These are phyloP conservation scores for Cardamine resedifolia DNA, from an alignment of 345 rosid species.

Conservation along the genomic window DNA sequence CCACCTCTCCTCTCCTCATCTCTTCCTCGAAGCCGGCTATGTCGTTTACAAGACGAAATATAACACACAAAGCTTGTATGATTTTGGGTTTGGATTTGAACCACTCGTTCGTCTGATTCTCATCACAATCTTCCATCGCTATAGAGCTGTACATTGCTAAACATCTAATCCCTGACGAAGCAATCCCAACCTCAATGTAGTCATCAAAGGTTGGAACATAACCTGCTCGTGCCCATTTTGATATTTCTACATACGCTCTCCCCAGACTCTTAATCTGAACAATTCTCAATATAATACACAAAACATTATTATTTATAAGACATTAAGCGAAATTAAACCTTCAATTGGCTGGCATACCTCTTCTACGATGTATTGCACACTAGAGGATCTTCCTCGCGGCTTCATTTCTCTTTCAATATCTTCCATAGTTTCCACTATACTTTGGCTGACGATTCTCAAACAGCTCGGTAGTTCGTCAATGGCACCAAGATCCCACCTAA, in stretches of 20 bases:
- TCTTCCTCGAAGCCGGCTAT: not conserved
- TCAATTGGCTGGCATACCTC: too few species aligned
- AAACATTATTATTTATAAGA: not conserved
- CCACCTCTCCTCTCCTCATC: not conserved
- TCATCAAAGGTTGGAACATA: not conserved
- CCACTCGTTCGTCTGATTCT: not conserved
- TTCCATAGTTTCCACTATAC: not conserved
- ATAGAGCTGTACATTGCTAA: not conserved
- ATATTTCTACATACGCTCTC: not conserved
- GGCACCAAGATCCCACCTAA: not conserved
- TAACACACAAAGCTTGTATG: not conserved
- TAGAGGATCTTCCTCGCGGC: too few species aligned
- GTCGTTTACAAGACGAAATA: not conserved
- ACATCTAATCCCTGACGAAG: not conserved
- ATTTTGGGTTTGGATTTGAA: not conserved
- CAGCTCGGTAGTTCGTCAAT: not conserved
- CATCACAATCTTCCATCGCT: not conserved
- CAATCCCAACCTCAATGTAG: not conserved
- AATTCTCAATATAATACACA: not conserved
- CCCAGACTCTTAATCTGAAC: not conserved
- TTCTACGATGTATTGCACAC: too few species aligned
- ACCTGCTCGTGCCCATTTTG: not conserved
- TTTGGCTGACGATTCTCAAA: not conserved
- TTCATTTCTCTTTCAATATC: too few species aligned
- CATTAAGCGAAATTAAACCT: too few species aligned